These are phyloP conservation scores for Annulohypoxylon moriforme DNA, from an alignment of 495 filamentous ascomycete genomes.

Conservation along the genomic window DNA sequence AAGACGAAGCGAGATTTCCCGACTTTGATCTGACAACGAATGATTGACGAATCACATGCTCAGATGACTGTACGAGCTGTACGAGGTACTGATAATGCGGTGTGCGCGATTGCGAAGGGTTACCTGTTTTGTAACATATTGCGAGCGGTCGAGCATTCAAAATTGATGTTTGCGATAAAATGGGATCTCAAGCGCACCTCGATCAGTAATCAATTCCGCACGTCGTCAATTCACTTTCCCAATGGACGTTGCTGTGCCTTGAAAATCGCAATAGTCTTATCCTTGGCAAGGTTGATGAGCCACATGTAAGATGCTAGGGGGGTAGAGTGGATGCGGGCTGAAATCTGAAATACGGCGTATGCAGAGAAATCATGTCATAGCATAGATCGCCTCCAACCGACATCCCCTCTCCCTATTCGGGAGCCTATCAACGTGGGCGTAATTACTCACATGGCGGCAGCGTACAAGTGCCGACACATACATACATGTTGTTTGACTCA, in stretches of 20 bases:
- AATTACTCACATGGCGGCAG: too few species aligned
- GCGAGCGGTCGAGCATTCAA: background rate
- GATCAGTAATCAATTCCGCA: background rate
- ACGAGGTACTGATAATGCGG: background rate
- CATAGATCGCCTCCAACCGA: too few species aligned
- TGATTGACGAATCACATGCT: background rate
- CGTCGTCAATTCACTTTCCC: background rate
- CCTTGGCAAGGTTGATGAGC: background rate
- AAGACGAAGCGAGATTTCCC: background rate
- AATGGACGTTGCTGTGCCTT: background rate
- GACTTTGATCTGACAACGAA: background rate
- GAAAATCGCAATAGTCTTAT: background rate
- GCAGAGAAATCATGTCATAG: too few species aligned
- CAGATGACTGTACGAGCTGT: too few species aligned
- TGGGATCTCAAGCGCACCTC: background rate
- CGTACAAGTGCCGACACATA: too few species aligned
- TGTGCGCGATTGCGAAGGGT: background rate
- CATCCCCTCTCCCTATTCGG: too few species aligned
- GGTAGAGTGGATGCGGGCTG: background rate
- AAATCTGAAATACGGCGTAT: slow-evolving; percentile 32
- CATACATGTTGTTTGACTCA: too few species aligned
- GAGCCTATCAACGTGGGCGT: background rate
- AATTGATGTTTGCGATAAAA: background rate
- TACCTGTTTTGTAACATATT: background rate
- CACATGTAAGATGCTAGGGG: background rate